Evolutionary conservation across 2,329 filamentous ascomycete species (phyloP).

Genomic region (Aureobasidium sp.): DNA sequence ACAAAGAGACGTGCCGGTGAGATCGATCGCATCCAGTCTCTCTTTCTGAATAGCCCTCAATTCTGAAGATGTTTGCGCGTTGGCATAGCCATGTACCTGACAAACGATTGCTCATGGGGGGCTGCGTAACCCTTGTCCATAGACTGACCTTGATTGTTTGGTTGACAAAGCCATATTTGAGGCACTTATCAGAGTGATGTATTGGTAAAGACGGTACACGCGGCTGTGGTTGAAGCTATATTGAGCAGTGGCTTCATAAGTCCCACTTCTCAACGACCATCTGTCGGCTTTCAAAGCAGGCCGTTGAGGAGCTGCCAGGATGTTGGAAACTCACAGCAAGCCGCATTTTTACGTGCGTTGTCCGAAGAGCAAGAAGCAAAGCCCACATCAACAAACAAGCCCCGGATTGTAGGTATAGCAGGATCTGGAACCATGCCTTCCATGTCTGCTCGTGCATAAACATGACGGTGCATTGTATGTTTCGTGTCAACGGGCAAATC

Average conservation of each 20-base stretch:
- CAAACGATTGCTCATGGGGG: neutral
- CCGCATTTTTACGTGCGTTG: neutral
- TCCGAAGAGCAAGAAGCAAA: neutral
- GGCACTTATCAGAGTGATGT: neutral
- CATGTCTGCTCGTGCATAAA: neutral
- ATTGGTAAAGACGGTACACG: neutral
- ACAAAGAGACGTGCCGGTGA: neutral
- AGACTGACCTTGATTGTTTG: neutral
- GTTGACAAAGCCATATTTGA: neutral
- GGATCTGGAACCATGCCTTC: neutral
- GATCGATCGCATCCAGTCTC: neutral
- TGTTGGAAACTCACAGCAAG: neutral
- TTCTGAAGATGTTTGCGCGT: neutral
- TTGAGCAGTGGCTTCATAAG: neutral
- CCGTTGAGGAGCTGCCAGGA: conserved; percentile 4
- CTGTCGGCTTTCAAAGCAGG: neutral
- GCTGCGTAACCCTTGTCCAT: too few relatives aligned
- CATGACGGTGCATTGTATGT: neutral
- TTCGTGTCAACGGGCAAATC: neutral
- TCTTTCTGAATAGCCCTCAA: neutral
- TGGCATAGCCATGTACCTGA: neutral
- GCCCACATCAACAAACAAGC: neutral
- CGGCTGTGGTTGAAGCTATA: neutral
- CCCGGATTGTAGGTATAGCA: neutral
- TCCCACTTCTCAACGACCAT: conserved; percentile 8